Evolutionary conservation across 2,329 filamentous ascomycete species (phyloP).

Genomic region (Tolypocladium tundrense): DNA sequence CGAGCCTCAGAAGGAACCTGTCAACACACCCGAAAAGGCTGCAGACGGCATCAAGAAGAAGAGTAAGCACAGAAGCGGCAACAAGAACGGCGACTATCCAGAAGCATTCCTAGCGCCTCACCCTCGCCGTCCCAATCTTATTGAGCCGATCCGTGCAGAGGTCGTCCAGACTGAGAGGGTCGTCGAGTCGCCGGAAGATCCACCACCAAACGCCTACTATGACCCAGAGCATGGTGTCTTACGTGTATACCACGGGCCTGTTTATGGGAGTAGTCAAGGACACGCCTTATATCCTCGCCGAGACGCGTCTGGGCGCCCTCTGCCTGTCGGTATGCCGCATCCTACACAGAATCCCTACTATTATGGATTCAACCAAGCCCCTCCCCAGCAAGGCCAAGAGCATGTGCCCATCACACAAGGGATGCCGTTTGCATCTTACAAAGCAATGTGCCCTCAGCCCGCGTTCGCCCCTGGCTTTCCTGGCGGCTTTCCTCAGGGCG

Average conservation of each 20-base stretch:
- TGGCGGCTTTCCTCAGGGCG: background rate
- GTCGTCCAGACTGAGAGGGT: slow-evolving; percentile 46
- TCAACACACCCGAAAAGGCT: background rate
- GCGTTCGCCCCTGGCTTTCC: slow-evolving; percentile 8
- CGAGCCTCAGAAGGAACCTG: background rate
- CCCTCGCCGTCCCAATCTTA: slow-evolving; percentile 29
- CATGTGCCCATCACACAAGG: slow-evolving; percentile 20
- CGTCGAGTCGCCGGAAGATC: slow-evolving; percentile 40
- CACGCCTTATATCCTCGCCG: slow-evolving; percentile 33
- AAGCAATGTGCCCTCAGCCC: slow-evolving; percentile 10
- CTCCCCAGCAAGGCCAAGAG: slow-evolving; percentile 8
- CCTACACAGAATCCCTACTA: slow-evolving; percentile 32
- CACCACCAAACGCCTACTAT: slow-evolving; percentile 49
- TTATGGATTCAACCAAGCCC: slow-evolving; percentile 21
- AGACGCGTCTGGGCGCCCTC: slow-evolving; percentile 16
- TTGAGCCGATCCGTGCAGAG: slow-evolving; percentile 36
- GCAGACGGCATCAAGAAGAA: background rate
- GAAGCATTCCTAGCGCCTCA: slow-evolving; percentile 18
- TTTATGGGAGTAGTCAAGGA: slow-evolving; percentile 40
- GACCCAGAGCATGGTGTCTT: slow-evolving; percentile 41
- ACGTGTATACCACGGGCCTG: slow-evolving; percentile 46
- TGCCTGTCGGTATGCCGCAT: slow-evolving; percentile 33
- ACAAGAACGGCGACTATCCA: slow-evolving; percentile 14
- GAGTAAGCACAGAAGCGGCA: slow-evolving; percentile 2
- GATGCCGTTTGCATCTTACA: slow-evolving; percentile 13